A percentile compares a stretch with the other conserved stretches of the same genome.
phyloP scores from a whole-genome alignment of 805 yeast species.

The Cyberlindnera euphorbiae region DNA sequence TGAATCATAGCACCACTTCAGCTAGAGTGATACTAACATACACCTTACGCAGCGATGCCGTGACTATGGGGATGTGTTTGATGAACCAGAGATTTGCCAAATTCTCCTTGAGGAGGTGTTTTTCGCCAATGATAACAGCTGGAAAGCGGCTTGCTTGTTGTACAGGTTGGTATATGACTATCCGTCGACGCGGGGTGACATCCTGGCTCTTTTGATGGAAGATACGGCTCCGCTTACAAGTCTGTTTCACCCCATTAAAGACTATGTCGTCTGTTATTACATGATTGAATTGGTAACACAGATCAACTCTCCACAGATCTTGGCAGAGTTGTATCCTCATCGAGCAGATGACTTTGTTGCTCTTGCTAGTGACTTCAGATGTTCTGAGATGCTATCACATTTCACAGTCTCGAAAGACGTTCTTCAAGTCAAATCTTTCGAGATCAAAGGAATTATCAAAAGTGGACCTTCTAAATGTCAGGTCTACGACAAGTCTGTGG shows the following conservation, averaged over 20 bases:
- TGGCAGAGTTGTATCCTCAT: conserved; percentile 2
- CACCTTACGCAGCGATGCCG: conserved; percentile 9
- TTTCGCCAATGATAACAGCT: conserved; percentile 14
- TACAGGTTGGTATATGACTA: conserved; percentile 25
- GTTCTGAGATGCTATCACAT: conserved; percentile 13
- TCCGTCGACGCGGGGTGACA: conserved; percentile 1
- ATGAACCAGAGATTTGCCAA: conserved; percentile 11
- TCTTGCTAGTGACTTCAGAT: conserved; percentile 18
- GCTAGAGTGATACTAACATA: background rate
- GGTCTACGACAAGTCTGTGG: conserved; percentile 6
- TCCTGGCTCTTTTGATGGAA: background rate
- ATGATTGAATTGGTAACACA: conserved; percentile 23
- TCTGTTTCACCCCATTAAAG: conserved; percentile 10
- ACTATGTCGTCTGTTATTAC: conserved; percentile 18
- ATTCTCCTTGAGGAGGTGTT: conserved; percentile 11
- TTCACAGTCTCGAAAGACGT: conserved; percentile 7
- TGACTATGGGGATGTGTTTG: conserved; percentile 21
- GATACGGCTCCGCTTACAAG: background rate
- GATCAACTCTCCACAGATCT: conserved; percentile 3
- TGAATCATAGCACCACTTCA: too few relatives aligned
- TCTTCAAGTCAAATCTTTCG: conserved; percentile 7
- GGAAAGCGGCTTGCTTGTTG: conserved; percentile 26
- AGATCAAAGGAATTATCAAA: conserved; percentile 3
- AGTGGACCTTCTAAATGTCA: conserved; percentile 16
- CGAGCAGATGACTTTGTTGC: conserved; percentile 1